A percentile compares a stretch with the other conserved stretches of the same genome.
Conservation (phyloP, 371 early-diverging fungal genomes). For the Lichtheimia corymbifera region DNA sequence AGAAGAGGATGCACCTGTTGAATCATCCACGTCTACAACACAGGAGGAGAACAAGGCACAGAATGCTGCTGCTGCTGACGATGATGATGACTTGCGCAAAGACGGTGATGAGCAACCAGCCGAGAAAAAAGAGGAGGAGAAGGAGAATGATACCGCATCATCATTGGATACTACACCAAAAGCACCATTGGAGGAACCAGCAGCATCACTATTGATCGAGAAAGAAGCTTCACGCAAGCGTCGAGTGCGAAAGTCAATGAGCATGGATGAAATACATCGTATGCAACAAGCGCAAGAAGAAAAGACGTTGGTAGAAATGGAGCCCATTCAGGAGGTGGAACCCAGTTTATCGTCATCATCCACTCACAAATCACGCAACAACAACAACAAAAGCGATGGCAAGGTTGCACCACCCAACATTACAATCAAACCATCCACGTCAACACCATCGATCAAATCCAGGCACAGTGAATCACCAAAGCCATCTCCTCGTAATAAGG, state of each 20-base stretch:
- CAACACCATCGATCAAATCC: background rate
- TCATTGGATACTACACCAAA: too few relatives aligned
- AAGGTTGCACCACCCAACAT: background rate
- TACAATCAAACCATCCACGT: background rate
- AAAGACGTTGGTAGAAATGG: background rate
- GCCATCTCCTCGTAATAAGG: background rate
- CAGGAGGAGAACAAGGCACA: background rate
- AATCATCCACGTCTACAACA: too few relatives aligned
- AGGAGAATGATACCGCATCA: too few relatives aligned
- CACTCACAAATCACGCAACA: background rate
- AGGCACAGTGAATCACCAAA: background rate
- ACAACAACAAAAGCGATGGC: background rate
- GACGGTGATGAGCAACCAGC: too few relatives aligned
- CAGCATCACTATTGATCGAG: background rate
- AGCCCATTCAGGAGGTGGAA: background rate
- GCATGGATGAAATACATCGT: conserved; percentile 10
- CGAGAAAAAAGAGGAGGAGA: too few relatives aligned
- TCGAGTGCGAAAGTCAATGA: conserved; percentile 17
- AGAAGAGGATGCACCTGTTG: too few relatives aligned
- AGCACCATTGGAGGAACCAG: too few relatives aligned
- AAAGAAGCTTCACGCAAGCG: background rate
- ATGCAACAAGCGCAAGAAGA: conserved; percentile 2
- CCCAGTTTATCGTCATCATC: background rate
- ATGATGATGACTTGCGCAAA: too few relatives aligned
- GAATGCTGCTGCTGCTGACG: too few relatives aligned